phyloP scores from a whole-genome alignment of 352 stramenopile genomes.

The Phytopythium oedochilum region DNA sequence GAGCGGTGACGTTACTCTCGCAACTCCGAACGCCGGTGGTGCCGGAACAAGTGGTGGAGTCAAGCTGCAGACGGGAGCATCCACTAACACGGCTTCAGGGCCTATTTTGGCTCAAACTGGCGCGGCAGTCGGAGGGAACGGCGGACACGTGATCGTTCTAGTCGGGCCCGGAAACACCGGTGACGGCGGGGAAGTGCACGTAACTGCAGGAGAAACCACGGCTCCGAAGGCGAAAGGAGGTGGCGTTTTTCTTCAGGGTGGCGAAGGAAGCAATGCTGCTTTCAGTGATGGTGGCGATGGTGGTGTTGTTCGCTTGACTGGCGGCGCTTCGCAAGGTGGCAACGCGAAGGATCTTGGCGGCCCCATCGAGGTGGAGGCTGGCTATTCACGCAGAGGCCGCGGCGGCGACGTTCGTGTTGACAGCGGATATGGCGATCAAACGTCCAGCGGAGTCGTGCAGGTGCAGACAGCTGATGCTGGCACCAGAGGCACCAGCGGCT shows the following conservation, averaged over 20 bases:
- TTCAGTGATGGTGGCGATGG: slow-evolving; percentile 82
- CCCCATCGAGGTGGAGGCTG: slow-evolving; percentile 61
- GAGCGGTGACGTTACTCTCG: slow-evolving; percentile 62
- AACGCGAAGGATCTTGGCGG: slow-evolving; percentile 65
- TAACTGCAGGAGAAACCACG: slow-evolving; percentile 63
- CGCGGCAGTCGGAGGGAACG: slow-evolving; percentile 49
- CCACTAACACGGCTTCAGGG: slow-evolving; percentile 47
- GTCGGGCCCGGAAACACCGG: slow-evolving; percentile 50
- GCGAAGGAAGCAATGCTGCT: slow-evolving; percentile 51
- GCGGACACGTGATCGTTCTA: slow-evolving; percentile 43
- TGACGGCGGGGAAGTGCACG: slow-evolving; percentile 57
- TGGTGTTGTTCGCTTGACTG: slow-evolving; percentile 80
- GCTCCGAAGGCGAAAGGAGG: slow-evolving; percentile 34
- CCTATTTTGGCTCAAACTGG: slow-evolving; percentile 49
- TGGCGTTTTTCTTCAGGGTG: slow-evolving; percentile 44
- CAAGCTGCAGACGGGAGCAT: slow-evolving; percentile 51
- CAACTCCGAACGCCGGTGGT: slow-evolving; percentile 53
- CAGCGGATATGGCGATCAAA: slow-evolving; percentile 46
- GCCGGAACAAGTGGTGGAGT: slow-evolving; percentile 52
- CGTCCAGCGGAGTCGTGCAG: slow-evolving; percentile 47
- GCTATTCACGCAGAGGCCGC: slow-evolving; percentile 48
- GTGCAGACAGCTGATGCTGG: slow-evolving; percentile 54
- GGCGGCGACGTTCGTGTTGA: slow-evolving; percentile 47
- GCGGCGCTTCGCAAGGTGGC: slow-evolving; percentile 76
- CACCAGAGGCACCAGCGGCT: slow-evolving; percentile 45